Evolutionary conservation across 2,329 filamentous ascomycete species (phyloP), one percentile per base, ranked within the genome.

Genomic region (Xylariomycetidae sp.): DNA sequence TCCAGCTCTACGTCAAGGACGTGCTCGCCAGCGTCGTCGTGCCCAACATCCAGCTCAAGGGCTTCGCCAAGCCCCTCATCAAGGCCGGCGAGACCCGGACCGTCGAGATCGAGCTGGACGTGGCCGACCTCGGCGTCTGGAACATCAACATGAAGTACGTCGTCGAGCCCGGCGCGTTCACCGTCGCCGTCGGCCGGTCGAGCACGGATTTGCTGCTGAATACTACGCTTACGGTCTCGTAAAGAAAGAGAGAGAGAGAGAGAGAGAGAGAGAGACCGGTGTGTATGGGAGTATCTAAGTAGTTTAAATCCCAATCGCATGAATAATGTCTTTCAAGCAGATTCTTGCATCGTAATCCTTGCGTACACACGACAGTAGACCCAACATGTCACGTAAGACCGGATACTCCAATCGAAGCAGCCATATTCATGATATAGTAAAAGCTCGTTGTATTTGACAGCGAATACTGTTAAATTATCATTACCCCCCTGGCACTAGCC

Each of bases 111-210:
- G 58, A 66, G 13, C 48, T 79, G 14, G 49, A 67, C 19, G 63
- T 77, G 4, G 46, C 53, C 14, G 63, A 72, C 29, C 54, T 75
- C 42, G 74, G 74, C 0, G 48, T 79, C 6, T 79, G 74, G 74
- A 62, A 76, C 52, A 46, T 58, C 10, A 63, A 58, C 20, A 82
- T 85, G 77, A 61, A 79, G 54, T 86, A 86, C 55, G 78, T 84
- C 16, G 81, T 87, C 23, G 83, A 87, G 65, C 72, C 73, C 3
- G 82, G 82, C 2, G 70, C 79, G 25, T 87, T 86, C 53, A 58
- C 67, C 5, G 61, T 85, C 8, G 63, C 69, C 34, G 70, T 81
- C 12, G 82, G 80, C n/a, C 68, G 63, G 33, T 72, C 70, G 16
- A 80, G 76, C 44, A 60, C 60, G 34, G 70, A 79, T 53, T 50